A percentile compares a stretch with the other conserved stretches of the same genome.
Evolutionary conservation across 2,329 filamentous ascomycete genomes (phyloP).

Genomic region (Colletotrichum sp.): DNA sequence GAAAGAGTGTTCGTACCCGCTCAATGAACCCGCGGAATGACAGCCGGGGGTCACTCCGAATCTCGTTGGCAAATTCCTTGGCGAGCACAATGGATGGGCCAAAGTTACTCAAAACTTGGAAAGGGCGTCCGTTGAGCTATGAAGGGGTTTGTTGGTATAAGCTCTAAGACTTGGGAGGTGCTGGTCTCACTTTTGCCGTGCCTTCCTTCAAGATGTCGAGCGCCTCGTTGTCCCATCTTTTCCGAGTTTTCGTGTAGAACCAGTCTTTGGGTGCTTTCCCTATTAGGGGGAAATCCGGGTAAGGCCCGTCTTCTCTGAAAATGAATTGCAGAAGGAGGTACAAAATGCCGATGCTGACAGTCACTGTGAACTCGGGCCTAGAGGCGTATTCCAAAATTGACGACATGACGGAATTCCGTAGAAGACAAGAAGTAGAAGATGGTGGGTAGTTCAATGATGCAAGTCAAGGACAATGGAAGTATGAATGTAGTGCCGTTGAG

Average conservation of each 20-base stretch:
- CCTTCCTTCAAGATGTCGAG: background rate
- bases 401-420: background rate
- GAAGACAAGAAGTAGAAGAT: fast-evolving
- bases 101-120: background rate
- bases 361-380: background rate
- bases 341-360: background rate
- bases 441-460: background rate
- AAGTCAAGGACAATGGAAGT: background rate
- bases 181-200: background rate
- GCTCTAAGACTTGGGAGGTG: background rate
- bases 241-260: background rate
- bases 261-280: background rate
- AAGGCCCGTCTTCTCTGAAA: background rate
- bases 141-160: background rate
- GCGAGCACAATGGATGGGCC: background rate
- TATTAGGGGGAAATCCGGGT: background rate
- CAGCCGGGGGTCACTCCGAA: background rate
- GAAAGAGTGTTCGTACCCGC: background rate
- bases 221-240: background rate
- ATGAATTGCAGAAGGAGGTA: background rate
- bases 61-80: background rate
- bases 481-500: background rate
- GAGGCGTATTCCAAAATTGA: background rate
- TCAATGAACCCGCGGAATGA: background rate
- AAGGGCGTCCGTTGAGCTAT: background rate